phyloP scores from a whole-genome alignment of 2,329 filamentous ascomycete genomes.

The Colletotrichum sp. region DNA sequence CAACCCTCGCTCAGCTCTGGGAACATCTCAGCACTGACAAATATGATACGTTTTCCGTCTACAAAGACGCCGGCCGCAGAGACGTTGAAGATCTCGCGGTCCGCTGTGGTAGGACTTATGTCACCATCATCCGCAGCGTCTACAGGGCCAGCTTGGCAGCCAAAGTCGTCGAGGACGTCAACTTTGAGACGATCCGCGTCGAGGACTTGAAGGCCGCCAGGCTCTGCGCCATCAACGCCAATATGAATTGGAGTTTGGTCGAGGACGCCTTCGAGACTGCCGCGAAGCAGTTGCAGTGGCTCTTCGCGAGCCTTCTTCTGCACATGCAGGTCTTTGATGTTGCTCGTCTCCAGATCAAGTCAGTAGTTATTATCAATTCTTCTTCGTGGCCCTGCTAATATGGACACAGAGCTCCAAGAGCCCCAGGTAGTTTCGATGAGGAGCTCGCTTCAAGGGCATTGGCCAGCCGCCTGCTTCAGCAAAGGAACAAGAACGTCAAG shows the following conservation, averaged over 20 bases:
- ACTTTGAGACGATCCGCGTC: background rate
- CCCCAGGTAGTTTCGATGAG: slow-evolving; percentile 13
- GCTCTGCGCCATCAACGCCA: background rate
- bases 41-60: background rate
- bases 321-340: slow-evolving; percentile 10
- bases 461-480: background rate
- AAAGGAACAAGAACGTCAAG: background rate
- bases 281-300: background rate
- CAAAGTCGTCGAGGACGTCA: background rate
- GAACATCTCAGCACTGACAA: background rate
- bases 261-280: background rate
- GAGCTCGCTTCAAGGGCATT: slow-evolving; percentile 12
- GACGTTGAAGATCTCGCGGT: slow-evolving; percentile 2
- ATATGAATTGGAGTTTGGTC: background rate
- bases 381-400: too few relatives aligned
- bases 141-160: slow-evolving; percentile 6
- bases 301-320: background rate
- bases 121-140: background rate
- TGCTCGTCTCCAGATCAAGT: background rate
- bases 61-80: slow-evolving; percentile 2
- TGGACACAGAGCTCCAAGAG: background rate
- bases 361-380: too few relatives aligned
- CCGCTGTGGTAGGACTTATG: background rate
- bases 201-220: slow-evolving; percentile 9
- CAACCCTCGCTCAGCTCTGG: background rate